These are phyloP conservation scores for Xylariaceae sp. DNA, from an alignment of 2,329 filamentous ascomycete genomes.

Conservation along the genomic window DNA sequence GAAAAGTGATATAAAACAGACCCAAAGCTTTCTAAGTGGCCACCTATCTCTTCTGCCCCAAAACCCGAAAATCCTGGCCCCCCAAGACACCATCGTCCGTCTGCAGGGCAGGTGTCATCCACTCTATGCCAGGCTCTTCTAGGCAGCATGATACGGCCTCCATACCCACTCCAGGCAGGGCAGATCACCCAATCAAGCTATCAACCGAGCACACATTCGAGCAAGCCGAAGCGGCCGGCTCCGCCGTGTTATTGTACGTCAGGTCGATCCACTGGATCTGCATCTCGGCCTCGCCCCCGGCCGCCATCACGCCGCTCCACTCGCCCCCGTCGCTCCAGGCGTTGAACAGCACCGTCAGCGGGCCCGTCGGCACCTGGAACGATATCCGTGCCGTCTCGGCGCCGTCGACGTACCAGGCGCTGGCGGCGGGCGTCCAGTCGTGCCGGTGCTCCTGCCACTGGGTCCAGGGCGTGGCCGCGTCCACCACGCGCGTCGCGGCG, in stretches of 20 bases:
- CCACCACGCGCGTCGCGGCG: conserved; percentile 41
- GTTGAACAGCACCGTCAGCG: conserved; percentile 51
- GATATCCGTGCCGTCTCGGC: conserved; percentile 44
- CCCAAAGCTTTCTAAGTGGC: no score
- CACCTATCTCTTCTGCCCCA: no score
- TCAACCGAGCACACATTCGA: conserved; percentile 30
- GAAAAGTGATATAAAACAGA: no score
- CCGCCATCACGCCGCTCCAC: conserved; percentile 57
- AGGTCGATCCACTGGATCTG: conserved; percentile 62
- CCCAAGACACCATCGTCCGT: no score
- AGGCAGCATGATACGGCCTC: no score
- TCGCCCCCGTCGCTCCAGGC: conserved; percentile 57
- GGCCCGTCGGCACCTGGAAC: conserved; percentile 48
- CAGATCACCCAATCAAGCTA: conserved; percentile 14
- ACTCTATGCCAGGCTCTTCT: no score
- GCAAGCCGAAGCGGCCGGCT: conserved; percentile 14
- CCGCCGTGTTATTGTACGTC: conserved; percentile 44
- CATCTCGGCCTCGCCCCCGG: conserved; percentile 45
- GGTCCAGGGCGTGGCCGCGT: conserved; percentile 43
- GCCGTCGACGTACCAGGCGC: conserved; percentile 54
- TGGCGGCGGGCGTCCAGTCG: conserved; percentile 53
- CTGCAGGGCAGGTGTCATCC: no score
- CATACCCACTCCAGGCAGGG: no score
- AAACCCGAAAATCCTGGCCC: no score
- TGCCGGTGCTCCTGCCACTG: conserved; percentile 46